Evolutionary conservation across 176 grass and related monocot genomes (phyloP).

Genomic region (Musa troglodytarum): DNA sequence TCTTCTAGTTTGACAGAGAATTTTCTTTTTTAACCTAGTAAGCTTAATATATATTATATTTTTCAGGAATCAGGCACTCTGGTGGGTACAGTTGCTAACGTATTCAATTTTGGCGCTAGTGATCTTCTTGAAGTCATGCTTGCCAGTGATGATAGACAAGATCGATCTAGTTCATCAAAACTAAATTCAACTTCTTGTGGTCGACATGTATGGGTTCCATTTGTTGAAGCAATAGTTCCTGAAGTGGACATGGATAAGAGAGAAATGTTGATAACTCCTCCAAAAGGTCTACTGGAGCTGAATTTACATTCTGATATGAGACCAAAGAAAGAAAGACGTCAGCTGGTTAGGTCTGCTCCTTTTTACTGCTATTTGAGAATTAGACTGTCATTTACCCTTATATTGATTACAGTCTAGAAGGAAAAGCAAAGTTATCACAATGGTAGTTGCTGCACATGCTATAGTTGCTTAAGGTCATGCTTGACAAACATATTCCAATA

Average conservation of each 20-base stretch:
- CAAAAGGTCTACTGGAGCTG: conserved; percentile 84
- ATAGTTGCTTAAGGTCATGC: too few relatives aligned
- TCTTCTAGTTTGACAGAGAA: not conserved
- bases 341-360: conserved; percentile 82
- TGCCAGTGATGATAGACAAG: conserved; percentile 11
- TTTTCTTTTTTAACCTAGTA: not conserved
- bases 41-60: conserved; percentile 1
- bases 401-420: not conserved
- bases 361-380: conserved; percentile 1
- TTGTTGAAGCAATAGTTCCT: conserved; percentile 86
- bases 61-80: conserved; percentile 63
- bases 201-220: conserved; percentile 75
- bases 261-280: conserved; percentile 89
- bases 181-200: conserved; percentile 30
- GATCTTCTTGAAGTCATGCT: conserved; percentile 74
- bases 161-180: conserved; percentile 21
- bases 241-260: conserved; percentile 63
- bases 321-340: conserved; percentile 83
- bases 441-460: not conserved
- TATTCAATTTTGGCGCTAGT: conserved; percentile 66
- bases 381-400: not conserved
- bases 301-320: conserved; percentile 58
- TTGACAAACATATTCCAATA: too few relatives aligned
- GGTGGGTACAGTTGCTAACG: conserved; percentile 58
- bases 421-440: not conserved